A percentile compares a stretch with the other conserved stretches of the same genome.
phyloP scores from a whole-genome alignment of 2,329 filamentous ascomycete species.

The Coniosporium tulheliwenetii region DNA sequence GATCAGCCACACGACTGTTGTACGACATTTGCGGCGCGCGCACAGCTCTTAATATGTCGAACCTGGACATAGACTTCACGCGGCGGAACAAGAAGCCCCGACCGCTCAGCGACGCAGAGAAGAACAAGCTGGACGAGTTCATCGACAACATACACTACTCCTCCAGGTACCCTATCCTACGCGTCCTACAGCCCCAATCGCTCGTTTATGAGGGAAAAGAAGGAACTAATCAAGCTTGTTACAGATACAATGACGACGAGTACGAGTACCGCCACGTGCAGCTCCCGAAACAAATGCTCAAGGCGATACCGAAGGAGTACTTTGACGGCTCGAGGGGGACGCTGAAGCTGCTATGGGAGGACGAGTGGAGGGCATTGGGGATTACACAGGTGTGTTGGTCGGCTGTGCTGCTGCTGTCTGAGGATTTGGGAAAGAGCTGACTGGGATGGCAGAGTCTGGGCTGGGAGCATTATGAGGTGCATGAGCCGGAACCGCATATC shows the following conservation, averaged over 20 bases:
- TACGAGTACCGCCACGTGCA: conserved; percentile 97
- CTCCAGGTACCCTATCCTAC: conserved; percentile 45
- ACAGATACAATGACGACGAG: conserved; percentile 80
- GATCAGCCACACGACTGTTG: not conserved
- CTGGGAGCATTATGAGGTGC: conserved; percentile 99
- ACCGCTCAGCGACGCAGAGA: conserved; percentile 64
- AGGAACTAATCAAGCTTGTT: not conserved
- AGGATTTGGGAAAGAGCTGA: conserved; percentile 1
- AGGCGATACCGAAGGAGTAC: conserved; percentile 88
- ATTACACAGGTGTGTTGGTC: conserved; percentile 72
- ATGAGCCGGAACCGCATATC: conserved; percentile 97
- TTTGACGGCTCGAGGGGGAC: conserved; percentile 82
- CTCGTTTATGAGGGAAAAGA: too few relatives aligned
- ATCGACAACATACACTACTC: conserved; percentile 94
- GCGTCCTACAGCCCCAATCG: too few relatives aligned
- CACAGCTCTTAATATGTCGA: not conserved
- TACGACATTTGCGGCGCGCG: not conserved
- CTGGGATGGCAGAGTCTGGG: conserved; percentile 59
- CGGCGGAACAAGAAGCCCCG: conserved; percentile 80
- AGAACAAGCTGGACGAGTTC: conserved; percentile 74
- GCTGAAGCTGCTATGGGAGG: conserved; percentile 91
- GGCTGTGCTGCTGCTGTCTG: not conserved
- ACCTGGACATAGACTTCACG: conserved; percentile 57
- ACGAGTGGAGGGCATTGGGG: conserved; percentile 92
- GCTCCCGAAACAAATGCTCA: conserved; percentile 95